Percentiles rank a stretch among this genome's conserved stretches.
Evolutionary conservation across 108 stramenopile species (phyloP).

Genomic region (Nitzschia sp.): DNA sequence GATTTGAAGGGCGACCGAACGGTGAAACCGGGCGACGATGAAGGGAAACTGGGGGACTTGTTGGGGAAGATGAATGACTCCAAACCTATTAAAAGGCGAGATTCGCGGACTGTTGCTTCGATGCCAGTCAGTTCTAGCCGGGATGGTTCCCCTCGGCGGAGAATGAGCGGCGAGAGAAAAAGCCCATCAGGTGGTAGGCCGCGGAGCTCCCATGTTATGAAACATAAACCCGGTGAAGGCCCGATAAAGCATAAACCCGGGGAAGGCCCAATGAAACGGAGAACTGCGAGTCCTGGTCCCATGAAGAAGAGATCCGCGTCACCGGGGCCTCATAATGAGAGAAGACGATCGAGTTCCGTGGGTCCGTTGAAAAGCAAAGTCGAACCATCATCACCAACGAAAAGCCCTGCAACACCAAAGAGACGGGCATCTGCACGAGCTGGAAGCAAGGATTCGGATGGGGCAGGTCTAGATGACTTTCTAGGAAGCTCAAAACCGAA

Average conservation of each 20-base stretch:
- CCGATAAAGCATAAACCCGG: not conserved
- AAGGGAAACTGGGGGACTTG: slow-evolving; percentile 7
- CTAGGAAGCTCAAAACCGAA: slow-evolving; percentile 4
- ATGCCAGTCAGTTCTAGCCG: not conserved
- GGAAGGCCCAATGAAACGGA: slow-evolving; percentile 3
- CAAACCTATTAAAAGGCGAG: slow-evolving; percentile 16
- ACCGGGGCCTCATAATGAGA: not conserved
- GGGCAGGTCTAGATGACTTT: slow-evolving; percentile 1
- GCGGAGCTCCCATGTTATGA: not conserved
- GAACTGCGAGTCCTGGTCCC: slow-evolving; percentile 9
- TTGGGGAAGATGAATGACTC: slow-evolving; percentile 5
- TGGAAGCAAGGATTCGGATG: not conserved
- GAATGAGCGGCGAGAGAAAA: not conserved
- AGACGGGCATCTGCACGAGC: not conserved
- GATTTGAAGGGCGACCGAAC: not conserved
- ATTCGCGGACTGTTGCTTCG: slow-evolving; percentile 22
- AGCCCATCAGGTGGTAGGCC: no score
- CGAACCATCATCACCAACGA: no score
- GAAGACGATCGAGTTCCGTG: no score
- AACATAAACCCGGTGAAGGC: not conserved
- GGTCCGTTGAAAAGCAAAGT: no score
- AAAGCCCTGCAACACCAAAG: no score
- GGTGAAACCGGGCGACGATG: not conserved
- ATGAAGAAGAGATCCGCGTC: slow-evolving; percentile 17
- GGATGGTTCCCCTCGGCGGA: not conserved